These are phyloP conservation scores for Nyssa sinensis DNA, from an alignment of 148 eudicot genomes.

Conservation along the genomic window DNA sequence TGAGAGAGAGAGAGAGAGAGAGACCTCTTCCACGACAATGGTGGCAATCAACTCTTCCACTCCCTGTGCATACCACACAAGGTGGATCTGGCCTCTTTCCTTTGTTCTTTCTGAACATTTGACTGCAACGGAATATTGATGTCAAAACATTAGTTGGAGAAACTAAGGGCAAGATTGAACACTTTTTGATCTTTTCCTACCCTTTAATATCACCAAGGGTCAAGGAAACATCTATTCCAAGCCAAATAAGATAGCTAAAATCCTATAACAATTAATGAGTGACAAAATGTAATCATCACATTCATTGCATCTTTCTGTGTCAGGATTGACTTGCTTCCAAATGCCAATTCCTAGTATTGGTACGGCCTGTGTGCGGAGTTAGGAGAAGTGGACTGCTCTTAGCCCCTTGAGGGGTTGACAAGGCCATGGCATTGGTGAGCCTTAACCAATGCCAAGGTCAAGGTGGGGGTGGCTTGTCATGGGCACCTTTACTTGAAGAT, in stretches of 20 bases:
- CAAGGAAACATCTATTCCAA: too few species aligned
- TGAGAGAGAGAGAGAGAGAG: slow-evolving; percentile 12
- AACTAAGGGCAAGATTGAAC: neutral
- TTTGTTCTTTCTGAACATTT: slow-evolving; percentile 55
- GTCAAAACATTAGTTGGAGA: slow-evolving; percentile 7
- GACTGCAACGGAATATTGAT: slow-evolving; percentile 46
- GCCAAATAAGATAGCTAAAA: neutral
- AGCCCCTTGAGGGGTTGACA: too few species aligned
- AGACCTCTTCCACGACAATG: slow-evolving; percentile 73
- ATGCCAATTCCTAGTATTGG: too few species aligned
- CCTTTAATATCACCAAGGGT: neutral
- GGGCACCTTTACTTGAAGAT: too few species aligned
- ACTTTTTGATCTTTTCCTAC: neutral
- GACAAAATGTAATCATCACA: neutral
- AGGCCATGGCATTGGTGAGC: too few species aligned
- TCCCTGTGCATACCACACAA: slow-evolving; percentile 68
- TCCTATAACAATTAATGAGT: neutral
- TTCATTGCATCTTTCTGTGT: neutral
- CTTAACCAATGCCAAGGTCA: too few species aligned
- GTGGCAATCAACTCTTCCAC: slow-evolving; percentile 70
- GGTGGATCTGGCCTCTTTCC: slow-evolving; percentile 58
- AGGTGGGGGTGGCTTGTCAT: too few species aligned
- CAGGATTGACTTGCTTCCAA: too few species aligned
- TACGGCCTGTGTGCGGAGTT: too few species aligned
- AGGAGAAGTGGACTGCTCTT: too few species aligned